Percentiles rank a stretch among this genome's conserved stretches.
phyloP scores from a whole-genome alignment of 2,329 filamentous ascomycete genomes.

The Daldinia sp. region DNA sequence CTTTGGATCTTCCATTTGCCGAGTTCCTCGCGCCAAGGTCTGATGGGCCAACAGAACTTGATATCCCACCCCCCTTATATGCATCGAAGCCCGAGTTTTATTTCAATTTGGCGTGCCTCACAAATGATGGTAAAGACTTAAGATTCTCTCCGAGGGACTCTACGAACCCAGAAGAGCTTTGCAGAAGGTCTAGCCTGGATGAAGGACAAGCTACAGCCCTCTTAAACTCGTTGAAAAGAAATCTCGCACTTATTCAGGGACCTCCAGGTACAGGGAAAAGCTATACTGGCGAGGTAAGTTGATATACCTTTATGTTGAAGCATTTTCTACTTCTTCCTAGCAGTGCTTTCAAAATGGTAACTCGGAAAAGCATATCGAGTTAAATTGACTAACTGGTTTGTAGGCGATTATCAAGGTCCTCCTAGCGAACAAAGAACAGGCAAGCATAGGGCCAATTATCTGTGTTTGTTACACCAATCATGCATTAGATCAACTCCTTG shows the following conservation, averaged over 20 bases:
- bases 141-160: constrained; percentile 38
- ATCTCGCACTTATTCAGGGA: constrained; percentile 73
- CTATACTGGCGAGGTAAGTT: constrained; percentile 65
- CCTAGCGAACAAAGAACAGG: constrained; percentile 56
- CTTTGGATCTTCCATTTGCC: constrained; percentile 3
- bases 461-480: constrained; percentile 65
- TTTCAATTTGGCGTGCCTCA: constrained; percentile 58
- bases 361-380: background rate
- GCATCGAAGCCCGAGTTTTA: constrained; percentile 60
- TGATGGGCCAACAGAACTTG: background rate
- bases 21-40: background rate
- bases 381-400: background rate
- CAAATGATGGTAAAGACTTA: constrained; percentile 41
- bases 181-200: constrained; percentile 62
- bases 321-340: background rate
- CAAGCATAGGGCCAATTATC: constrained; percentile 62
- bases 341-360: background rate
- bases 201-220: constrained; percentile 63
- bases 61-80: constrained; percentile 63
- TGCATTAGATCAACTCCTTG: constrained; percentile 68
- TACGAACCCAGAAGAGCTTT: constrained; percentile 44
- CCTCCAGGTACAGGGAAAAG: constrained; percentile 78
- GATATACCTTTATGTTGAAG: background rate
- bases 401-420: constrained; percentile 65
- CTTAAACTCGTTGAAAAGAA: constrained; percentile 63